Conservation (phyloP, 345 rosid species). For the Populus euphratica region DNA sequence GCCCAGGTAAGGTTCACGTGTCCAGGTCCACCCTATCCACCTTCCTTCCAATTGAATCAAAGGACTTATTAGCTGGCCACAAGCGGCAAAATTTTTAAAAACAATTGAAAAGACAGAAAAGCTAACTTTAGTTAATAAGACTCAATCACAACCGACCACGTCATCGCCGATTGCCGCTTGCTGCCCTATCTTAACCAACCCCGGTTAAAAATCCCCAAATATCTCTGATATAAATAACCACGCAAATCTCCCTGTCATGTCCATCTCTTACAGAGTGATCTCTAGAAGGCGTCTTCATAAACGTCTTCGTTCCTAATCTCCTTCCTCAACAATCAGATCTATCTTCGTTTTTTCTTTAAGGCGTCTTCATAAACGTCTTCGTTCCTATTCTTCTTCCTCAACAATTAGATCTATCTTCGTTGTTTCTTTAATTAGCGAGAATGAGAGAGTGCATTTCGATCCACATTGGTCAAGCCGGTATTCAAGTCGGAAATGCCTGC, state of each 20-base stretch:
- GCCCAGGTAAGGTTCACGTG: not conserved
- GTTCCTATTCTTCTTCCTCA: not conserved
- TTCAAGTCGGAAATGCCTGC: slow-evolving; percentile 32
- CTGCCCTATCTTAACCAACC: slow-evolving; percentile 1
- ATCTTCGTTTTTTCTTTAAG: not conserved
- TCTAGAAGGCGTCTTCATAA: slow-evolving; percentile 26
- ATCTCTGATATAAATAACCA: not conserved
- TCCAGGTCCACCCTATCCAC: not conserved
- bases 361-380: slow-evolving; percentile 32
- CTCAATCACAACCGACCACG: not conserved
- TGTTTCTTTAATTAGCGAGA: not conserved
- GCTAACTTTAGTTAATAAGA: not conserved
- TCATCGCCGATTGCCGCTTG: not conserved
- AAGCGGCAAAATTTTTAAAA: slow-evolving; percentile 24
- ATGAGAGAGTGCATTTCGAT: slow-evolving; percentile 35
- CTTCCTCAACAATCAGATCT: too few relatives aligned
- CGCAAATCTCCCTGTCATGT: too few relatives aligned
- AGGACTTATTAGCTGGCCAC: slow-evolving; percentile 8
- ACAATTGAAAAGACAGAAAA: slow-evolving; percentile 5
- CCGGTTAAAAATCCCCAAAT: not conserved
- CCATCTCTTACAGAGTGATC: not conserved
- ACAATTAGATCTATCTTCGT: not conserved
- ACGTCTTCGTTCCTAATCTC: slow-evolving; percentile 10
- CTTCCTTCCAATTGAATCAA: not conserved
- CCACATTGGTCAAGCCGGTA: slow-evolving; percentile 31